Base-by-base conservation (phyloP, 768 basidiomycete genomes). In the Boletus pseudo-olivaceus region DNA sequence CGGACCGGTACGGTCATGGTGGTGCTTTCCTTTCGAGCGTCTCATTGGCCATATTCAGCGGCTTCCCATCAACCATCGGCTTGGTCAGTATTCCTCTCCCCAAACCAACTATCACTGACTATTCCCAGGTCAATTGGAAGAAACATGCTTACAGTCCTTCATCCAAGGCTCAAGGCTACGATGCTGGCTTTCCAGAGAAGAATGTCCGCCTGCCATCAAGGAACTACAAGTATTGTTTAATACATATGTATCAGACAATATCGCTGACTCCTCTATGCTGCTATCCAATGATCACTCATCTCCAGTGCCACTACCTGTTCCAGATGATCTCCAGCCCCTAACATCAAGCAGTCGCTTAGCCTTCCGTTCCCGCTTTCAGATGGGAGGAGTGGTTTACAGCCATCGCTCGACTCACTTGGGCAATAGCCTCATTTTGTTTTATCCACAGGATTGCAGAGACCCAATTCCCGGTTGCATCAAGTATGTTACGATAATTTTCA, bases 1-100 rank as follows among this genome's bases (percentile, higher is more conserved):
- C 51, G 71, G 76, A 0, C 74, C 73, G n/a, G 60, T 71, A 0
- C 62, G 64, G 38, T 66, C 65, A 1, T 78, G 73, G 76, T 76
- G 73, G 72, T 60, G 63, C 2, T 77, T 72, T 54, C 34, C 34
- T 35, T 35, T 35, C 7, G 7, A 35, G 34, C 34, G 23, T 23
- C 23, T 23, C 23, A 23, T 23, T 23, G 23, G 23, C 23, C 23
- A 23, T 23, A 4, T 23, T 35, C 34, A 78, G 42, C 42, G 57
- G 1, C 60, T 75, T 11, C 43, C 58, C 6, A 72, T 58, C 0
- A 78, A 77, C 52, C 54, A 70, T 41, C 60, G 66, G 15, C 50
- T 60, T 51, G 70, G 73, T 55, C 42, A 14, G 53, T 45, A 37
- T 37, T 17, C 4, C 19, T 23, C 9, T 29, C 5, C 54, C 23